These are phyloP conservation scores for Adansonia grandidieri DNA, from an alignment of 441 rosid species.

Conservation along the genomic window DNA sequence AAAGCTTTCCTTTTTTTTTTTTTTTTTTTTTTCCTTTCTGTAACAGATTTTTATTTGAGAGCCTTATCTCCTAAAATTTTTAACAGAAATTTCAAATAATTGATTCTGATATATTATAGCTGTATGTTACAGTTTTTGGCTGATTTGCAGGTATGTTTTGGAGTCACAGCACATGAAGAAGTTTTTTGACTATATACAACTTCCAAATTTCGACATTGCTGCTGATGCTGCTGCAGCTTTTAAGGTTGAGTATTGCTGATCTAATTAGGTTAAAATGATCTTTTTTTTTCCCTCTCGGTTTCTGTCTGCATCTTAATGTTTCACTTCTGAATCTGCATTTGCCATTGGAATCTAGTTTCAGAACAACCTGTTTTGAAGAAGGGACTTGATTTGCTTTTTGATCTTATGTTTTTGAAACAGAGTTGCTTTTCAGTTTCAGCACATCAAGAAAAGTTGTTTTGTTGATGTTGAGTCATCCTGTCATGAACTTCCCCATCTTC, in stretches of 20 bases:
- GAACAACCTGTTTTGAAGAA: background rate
- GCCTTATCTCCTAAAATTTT: background rate
- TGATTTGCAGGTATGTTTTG: constrained; percentile 72
- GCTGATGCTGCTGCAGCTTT: constrained; percentile 99
- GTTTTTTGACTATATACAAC: constrained; percentile 87
- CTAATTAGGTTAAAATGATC: background rate
- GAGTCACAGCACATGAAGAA: constrained; percentile 83
- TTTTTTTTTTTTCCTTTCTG: background rate
- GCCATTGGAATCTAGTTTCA: background rate
- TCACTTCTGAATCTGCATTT: background rate
- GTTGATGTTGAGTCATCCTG: background rate
- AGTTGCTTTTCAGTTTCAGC: background rate
- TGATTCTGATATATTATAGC: background rate
- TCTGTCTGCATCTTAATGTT: constrained; percentile 7
- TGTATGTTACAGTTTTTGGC: constrained; percentile 15
- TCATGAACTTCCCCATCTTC: background rate
- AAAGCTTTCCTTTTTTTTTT: background rate
- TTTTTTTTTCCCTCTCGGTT: constrained; percentile 15
- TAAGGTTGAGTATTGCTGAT: constrained; percentile 56
- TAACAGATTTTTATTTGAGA: background rate
- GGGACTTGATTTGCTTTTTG: constrained; percentile 6
- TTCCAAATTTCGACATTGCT: constrained; percentile 94
- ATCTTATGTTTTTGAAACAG: background rate
- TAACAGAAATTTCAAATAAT: constrained; percentile 1
- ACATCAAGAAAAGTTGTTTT: background rate